A percentile compares a stretch with the other conserved stretches of the same genome.
Conservation (phyloP, 2,329 filamentous ascomycete species). For the Alternaria sp. region DNA sequence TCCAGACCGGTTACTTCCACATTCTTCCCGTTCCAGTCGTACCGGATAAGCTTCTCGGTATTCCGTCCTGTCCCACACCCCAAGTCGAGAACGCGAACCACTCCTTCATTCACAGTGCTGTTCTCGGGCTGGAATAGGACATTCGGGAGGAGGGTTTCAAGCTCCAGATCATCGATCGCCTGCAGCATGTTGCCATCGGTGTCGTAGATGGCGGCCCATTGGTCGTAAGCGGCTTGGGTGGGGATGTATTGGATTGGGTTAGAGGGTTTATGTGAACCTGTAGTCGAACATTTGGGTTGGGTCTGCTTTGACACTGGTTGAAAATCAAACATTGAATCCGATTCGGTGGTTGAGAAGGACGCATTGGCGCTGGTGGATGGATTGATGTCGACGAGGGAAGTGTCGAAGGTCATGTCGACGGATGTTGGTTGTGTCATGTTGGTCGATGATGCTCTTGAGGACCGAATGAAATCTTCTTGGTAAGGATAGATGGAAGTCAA, state of each 20-base stretch:
- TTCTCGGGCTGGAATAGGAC: slow-evolving; percentile 53
- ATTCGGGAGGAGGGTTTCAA: slow-evolving; percentile 60
- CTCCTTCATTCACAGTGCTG: background rate
- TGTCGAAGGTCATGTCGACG: slow-evolving; percentile 52
- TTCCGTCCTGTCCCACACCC: slow-evolving; percentile 73
- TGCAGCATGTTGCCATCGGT: slow-evolving; percentile 73
- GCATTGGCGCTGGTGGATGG: slow-evolving; percentile 22
- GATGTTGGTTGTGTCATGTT: slow-evolving; percentile 50
- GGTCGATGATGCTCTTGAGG: background rate
- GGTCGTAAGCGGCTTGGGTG: slow-evolving; percentile 59
- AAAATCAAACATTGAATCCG: slow-evolving; percentile 39
- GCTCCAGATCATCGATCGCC: slow-evolving; percentile 67
- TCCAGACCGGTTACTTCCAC: slow-evolving; percentile 63
- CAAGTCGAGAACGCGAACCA: slow-evolving; percentile 64
- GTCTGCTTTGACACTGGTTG: slow-evolving; percentile 31
- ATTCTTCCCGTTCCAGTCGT: slow-evolving; percentile 35
- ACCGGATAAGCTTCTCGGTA: slow-evolving; percentile 61
- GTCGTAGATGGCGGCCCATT: slow-evolving; percentile 67
- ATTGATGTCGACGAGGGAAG: slow-evolving; percentile 49
- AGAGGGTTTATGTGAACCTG: background rate
- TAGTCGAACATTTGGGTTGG: slow-evolving; percentile 7
- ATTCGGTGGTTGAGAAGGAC: slow-evolving; percentile 52
- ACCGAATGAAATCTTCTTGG: background rate
- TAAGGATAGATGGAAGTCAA: background rate
- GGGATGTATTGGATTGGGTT: slow-evolving; percentile 45